Percentiles rank a stretch among this genome's conserved stretches.
Evolutionary conservation across 2,329 filamentous ascomycete species (phyloP).

Genomic region (Alternaria sp.): DNA sequence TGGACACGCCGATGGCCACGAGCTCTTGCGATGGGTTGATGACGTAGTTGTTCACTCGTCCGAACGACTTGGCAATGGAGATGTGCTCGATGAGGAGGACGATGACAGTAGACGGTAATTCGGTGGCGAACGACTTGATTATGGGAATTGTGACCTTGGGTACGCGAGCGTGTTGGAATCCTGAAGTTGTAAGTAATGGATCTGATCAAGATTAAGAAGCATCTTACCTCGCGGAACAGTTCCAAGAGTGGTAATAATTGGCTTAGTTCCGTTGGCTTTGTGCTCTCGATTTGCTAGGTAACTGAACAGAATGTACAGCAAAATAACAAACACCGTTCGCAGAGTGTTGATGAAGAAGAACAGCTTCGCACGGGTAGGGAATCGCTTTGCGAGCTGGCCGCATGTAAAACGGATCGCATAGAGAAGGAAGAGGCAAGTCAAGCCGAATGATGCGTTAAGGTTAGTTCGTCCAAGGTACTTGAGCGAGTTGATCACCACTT

Average conservation of each 20-base stretch:
- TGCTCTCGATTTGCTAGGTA: constrained; percentile 77
- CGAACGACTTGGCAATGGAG: constrained; percentile 96
- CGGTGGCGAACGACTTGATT: constrained; percentile 71
- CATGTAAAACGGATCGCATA: constrained; percentile 74
- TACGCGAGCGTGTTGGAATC: constrained; percentile 79
- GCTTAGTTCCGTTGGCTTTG: constrained; percentile 55
- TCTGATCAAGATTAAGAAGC: not conserved
- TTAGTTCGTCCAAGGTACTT: constrained; percentile 70
- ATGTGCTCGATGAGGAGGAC: constrained; percentile 97
- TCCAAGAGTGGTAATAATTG: constrained; percentile 77
- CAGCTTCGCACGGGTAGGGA: constrained; percentile 73
- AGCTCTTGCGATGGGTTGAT: constrained; percentile 97
- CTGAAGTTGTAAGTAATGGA: constrained; percentile 22
- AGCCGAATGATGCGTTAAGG: constrained; percentile 83
- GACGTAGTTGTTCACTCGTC: constrained; percentile 94
- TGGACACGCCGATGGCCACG: constrained; percentile 90
- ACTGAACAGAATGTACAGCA: constrained; percentile 91
- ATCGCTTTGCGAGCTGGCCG: constrained; percentile 71
- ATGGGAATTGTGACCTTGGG: constrained; percentile 74
- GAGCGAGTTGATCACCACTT: constrained; percentile 84
- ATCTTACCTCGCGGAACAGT: constrained; percentile 75
- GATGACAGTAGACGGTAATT: constrained; percentile 87
- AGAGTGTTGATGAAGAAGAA: constrained; percentile 94
- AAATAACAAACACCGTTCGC: constrained; percentile 87
- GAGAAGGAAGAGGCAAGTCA: constrained; percentile 80